Conservation (phyloP, 768 basidiomycete species). For the Lentinula boryana region DNA sequence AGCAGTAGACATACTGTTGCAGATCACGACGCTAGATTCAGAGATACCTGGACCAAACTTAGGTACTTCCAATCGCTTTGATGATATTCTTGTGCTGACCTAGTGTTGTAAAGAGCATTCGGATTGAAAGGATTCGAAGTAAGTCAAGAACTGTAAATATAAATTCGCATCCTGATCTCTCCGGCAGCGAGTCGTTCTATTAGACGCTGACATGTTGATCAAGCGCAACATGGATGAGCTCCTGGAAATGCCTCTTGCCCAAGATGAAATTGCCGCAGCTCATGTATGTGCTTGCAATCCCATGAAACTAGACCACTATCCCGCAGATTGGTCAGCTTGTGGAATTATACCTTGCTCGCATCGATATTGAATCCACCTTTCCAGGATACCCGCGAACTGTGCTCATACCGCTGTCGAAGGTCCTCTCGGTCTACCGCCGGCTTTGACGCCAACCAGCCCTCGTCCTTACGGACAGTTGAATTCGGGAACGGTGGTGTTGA, state of each 20-base stretch:
- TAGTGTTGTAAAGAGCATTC: conserved; percentile 39
- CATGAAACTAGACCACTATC: conserved; percentile 77
- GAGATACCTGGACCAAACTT: conserved; percentile 70
- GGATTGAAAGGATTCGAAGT: conserved; percentile 67
- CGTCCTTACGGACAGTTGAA: conserved; percentile 83
- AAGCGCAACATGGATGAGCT: conserved; percentile 76
- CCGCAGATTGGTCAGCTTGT: conserved; percentile 68
- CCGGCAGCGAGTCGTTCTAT: conserved; percentile 63
- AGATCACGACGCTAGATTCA: conserved; percentile 47
- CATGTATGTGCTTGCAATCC: conserved; percentile 97
- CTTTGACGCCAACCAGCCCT: conserved; percentile 37
- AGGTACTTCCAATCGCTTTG: conserved; percentile 25
- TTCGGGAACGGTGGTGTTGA: conserved; percentile 82
- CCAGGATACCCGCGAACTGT: conserved; percentile 91
- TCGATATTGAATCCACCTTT: background rate
- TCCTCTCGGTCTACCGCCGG: conserved; percentile 34
- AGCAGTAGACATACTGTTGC: conserved; percentile 33
- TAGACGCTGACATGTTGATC: conserved; percentile 89
- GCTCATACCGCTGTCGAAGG: conserved; percentile 58
- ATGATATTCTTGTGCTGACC: background rate
- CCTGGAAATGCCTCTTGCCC: conserved; percentile 52
- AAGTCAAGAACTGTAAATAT: conserved; percentile 12
- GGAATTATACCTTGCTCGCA: conserved; percentile 7
- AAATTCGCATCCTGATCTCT: conserved; percentile 1
- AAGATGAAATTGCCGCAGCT: conserved; percentile 77